Evolutionary conservation across 2,329 filamentous ascomycete species (phyloP).

Genomic region (Venturia carpophila): DNA sequence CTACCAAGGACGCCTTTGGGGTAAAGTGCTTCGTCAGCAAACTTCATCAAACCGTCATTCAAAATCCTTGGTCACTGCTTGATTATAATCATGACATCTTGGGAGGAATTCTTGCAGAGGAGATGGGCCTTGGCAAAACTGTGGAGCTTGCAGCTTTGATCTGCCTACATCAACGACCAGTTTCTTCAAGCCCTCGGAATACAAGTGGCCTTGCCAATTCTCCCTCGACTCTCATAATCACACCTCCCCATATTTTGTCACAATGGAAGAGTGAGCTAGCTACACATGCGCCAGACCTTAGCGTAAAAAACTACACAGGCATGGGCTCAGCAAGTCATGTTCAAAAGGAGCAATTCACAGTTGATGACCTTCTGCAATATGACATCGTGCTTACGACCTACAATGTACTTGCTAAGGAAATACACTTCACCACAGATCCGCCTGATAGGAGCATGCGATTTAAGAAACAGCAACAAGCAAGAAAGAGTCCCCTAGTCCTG

Average conservation of each 20-base stretch:
- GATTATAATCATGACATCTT: constrained; percentile 33
- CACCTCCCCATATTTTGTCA: constrained; percentile 51
- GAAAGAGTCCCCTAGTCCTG: constrained; percentile 67
- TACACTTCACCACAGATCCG: constrained; percentile 65
- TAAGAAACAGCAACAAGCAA: constrained; percentile 56
- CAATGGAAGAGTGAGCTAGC: constrained; percentile 57
- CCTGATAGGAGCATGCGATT: constrained; percentile 63
- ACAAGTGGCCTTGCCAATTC: constrained; percentile 28
- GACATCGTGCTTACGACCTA: constrained; percentile 59
- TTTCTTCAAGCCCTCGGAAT: neutral
- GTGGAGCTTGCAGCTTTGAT: constrained; percentile 66
- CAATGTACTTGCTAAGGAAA: constrained; percentile 65
- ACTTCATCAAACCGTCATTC: constrained; percentile 52
- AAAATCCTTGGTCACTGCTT: constrained; percentile 41
- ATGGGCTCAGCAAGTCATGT: constrained; percentile 28
- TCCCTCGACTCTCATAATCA: constrained; percentile 54
- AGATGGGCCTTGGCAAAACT: constrained; percentile 80
- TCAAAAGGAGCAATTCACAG: constrained; percentile 31
- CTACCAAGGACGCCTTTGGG: constrained; percentile 40
- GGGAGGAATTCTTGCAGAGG: constrained; percentile 66
- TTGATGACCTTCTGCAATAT: constrained; percentile 41
- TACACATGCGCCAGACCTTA: constrained; percentile 49
- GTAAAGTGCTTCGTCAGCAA: constrained; percentile 50
- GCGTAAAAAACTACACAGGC: constrained; percentile 50
- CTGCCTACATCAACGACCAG: constrained; percentile 48